These are phyloP conservation scores for Kodamaea kakaduensis DNA, from an alignment of 805 yeast species.

Conservation along the genomic window DNA sequence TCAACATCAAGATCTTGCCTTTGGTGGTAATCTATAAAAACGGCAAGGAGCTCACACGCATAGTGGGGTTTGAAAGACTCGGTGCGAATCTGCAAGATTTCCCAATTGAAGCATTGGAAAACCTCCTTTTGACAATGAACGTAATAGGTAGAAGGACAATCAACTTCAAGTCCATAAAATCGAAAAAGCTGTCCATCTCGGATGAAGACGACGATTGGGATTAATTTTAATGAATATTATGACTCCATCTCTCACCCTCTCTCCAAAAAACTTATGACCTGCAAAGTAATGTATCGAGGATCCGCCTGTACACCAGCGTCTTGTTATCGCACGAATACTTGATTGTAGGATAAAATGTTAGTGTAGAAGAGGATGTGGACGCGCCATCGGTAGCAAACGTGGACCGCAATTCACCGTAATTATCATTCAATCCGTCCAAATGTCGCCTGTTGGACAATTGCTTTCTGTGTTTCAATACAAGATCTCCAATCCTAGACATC, in stretches of 20 bases:
- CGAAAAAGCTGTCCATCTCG: conserved; percentile 12
- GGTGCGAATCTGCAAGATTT: conserved; percentile 46
- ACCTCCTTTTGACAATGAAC: conserved; percentile 16
- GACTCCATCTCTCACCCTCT: no score
- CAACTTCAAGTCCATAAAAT: conserved; percentile 20
- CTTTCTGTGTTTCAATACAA: conserved; percentile 1
- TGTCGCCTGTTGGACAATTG: background rate
- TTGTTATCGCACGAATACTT: background rate
- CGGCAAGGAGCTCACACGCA: conserved; percentile 55
- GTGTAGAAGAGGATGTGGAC: background rate
- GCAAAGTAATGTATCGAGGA: conserved; percentile 1
- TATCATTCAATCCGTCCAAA: background rate
- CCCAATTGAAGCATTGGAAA: conserved; percentile 46
- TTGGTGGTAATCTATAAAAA: conserved; percentile 57
- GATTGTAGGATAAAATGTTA: background rate
- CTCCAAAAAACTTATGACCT: no score
- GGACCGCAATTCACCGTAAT: no score
- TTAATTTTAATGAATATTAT: background rate
- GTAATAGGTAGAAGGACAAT: conserved; percentile 33
- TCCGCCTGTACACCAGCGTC: background rate
- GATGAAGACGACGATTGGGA: conserved; percentile 37
- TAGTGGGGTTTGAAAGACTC: conserved; percentile 68
- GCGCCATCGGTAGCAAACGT: no score
- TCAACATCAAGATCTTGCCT: conserved; percentile 66
- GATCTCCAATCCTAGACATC: background rate